These are phyloP conservation scores for Nemania sp. DNA, from an alignment of 2,329 filamentous ascomycete genomes.

Conservation along the genomic window DNA sequence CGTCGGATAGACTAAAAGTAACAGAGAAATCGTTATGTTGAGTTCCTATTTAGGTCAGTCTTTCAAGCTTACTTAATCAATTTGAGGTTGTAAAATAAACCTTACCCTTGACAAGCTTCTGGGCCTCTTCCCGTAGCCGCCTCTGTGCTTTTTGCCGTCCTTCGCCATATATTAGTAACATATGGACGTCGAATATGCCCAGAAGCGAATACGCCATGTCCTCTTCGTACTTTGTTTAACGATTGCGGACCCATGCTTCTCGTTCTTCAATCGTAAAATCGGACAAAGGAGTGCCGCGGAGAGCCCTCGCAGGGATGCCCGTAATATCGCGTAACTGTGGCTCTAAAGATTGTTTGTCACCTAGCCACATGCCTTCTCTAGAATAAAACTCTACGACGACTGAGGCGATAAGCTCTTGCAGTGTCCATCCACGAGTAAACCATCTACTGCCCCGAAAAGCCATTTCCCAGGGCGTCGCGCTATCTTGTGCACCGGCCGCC, in stretches of 20 bases:
- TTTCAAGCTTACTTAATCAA: neutral
- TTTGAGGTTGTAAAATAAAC: neutral
- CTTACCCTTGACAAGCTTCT: constrained; percentile 20
- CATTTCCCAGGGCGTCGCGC: constrained; percentile 6
- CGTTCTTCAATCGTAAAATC: constrained; percentile 20
- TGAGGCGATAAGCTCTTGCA: constrained; percentile 12
- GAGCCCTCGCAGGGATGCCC: constrained; percentile 10
- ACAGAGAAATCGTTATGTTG: constrained; percentile 37
- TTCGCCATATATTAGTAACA: constrained; percentile 4
- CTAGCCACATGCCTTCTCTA: constrained; percentile 4
- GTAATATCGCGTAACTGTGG: constrained; percentile 17
- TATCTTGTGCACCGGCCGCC: too few species aligned
- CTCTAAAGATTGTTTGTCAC: constrained; percentile 19
- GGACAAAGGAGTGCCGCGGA: constrained; percentile 10
- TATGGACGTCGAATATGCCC: constrained; percentile 3
- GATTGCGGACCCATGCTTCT: constrained; percentile 14
- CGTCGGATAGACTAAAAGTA: constrained; percentile 36
- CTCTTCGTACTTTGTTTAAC: constrained; percentile 1
- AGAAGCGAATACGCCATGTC: constrained; percentile 1
- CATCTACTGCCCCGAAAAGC: constrained; percentile 7
- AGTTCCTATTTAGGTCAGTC: constrained; percentile 30
- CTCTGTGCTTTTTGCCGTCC: constrained; percentile 19
- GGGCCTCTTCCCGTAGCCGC: constrained; percentile 24
- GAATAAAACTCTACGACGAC: constrained; percentile 15
- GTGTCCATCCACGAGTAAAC: neutral